A percentile compares a stretch with the other conserved stretches of the same genome.
These are phyloP conservation scores for Castanea sativa DNA, from an alignment of 306 rosid species.

Conservation along the genomic window DNA sequence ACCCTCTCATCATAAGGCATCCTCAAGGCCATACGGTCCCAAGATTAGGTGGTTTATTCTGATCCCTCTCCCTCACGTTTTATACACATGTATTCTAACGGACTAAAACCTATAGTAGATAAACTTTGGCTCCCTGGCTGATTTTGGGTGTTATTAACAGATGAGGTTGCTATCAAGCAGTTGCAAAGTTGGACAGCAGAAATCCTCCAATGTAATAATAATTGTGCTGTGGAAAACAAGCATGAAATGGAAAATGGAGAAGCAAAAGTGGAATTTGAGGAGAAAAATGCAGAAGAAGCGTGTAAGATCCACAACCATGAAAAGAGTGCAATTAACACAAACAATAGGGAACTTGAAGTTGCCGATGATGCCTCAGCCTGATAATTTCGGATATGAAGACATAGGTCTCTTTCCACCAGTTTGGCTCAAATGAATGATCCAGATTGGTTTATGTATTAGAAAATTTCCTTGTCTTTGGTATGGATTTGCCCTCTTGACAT, in stretches of 20 bases:
- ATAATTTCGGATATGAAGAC: neutral
- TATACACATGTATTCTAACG: neutral
- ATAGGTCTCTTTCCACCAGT: neutral
- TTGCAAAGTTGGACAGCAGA: slow-evolving; percentile 43
- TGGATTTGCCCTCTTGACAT: neutral
- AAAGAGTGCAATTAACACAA: slow-evolving; percentile 16
- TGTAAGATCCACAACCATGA: slow-evolving; percentile 16
- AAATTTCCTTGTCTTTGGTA: neutral
- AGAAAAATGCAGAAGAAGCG: slow-evolving; percentile 19
- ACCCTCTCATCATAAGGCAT: slow-evolving; percentile 70
- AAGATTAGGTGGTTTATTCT: slow-evolving; percentile 50
- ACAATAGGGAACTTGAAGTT: slow-evolving; percentile 6
- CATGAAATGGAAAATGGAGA: slow-evolving; percentile 27
- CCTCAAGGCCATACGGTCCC: slow-evolving; percentile 93
- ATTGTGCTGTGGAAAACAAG: slow-evolving; percentile 11
- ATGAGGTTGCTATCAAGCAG: slow-evolving; percentile 49
- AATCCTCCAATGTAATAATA: neutral
- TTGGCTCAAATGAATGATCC: neutral
- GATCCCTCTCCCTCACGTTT: neutral
- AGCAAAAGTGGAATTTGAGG: slow-evolving; percentile 8
- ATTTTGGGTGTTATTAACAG: slow-evolving; percentile 31
- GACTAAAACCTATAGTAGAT: neutral
- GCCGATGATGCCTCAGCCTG: slow-evolving; percentile 26
- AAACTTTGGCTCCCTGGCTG: slow-evolving; percentile 8
- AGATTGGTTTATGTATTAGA: neutral